A percentile compares a stretch with the other conserved stretches of the same genome.
These are phyloP conservation scores for Leucosporidium creatinivorum DNA, from an alignment of 768 basidiomycete genomes.

Conservation along the genomic window DNA sequence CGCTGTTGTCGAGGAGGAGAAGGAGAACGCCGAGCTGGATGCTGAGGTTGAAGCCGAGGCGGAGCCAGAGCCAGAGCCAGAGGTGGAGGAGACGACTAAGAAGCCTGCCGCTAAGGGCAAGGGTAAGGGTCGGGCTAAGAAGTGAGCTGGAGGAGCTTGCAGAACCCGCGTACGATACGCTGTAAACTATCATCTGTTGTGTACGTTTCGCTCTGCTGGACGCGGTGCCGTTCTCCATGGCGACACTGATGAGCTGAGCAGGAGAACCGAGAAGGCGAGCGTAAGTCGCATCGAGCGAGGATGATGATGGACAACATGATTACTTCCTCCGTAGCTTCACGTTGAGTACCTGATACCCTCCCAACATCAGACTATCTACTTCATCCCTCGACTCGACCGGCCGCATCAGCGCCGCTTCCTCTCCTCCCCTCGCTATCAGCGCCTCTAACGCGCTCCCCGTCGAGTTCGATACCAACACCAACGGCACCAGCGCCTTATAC, in stretches of 20 bases:
- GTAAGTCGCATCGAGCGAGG: too few species aligned
- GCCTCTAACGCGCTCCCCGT: conserved; percentile 17
- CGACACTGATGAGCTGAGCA: too few species aligned
- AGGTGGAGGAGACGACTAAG: background rate
- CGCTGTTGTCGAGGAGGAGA: background rate
- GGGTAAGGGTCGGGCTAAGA: conserved; percentile 21
- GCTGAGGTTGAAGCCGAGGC: background rate
- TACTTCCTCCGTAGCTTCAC: background rate
- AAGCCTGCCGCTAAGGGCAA: conserved; percentile 18
- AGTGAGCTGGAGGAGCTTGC: too few species aligned
- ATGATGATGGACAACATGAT: too few species aligned
- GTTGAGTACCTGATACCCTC: background rate
- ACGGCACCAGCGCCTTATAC: conserved; percentile 26
- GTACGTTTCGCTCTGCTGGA: too few species aligned
- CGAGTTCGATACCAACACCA: conserved; percentile 27
- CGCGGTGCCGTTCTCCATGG: too few species aligned
- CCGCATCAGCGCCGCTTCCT: background rate
- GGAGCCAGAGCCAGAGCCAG: background rate
- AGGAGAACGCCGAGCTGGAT: conserved; percentile 10
- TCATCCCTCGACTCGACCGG: background rate
- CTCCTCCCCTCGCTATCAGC: background rate
- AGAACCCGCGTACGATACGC: too few species aligned
- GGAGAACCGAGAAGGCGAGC: too few species aligned
- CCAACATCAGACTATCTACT: background rate
- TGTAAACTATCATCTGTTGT: too few species aligned